Conservation (phyloP, 1,284 basidiomycete genomes). For the Vanrija sp. region DNA sequence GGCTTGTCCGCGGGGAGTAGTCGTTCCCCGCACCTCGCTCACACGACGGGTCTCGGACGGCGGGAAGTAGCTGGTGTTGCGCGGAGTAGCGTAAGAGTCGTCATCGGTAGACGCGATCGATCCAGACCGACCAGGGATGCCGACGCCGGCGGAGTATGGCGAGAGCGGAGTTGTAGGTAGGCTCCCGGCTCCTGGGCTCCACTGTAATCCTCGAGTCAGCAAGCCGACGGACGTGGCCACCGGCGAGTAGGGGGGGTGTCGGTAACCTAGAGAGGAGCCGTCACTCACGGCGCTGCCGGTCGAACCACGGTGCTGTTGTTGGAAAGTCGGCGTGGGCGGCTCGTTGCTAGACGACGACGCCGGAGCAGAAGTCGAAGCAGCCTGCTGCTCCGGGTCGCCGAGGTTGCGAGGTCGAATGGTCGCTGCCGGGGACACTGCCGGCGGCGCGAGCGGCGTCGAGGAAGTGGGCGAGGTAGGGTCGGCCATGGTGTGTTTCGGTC, state of each 20-base stretch:
- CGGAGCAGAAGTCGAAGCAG: no score
- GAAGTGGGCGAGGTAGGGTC: no score
- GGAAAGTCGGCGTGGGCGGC: no score
- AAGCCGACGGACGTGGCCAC: background rate
- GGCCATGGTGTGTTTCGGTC: no score
- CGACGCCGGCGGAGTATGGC: background rate
- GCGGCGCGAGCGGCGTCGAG: no score
- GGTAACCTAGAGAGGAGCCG: no score
- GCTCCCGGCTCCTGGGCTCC: background rate
- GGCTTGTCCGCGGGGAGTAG: background rate
- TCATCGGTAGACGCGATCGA: constrained; percentile 1
- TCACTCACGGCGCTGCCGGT: no score
- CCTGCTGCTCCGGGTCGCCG: no score
- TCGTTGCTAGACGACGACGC: no score
- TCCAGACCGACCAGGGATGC: constrained; percentile 1
- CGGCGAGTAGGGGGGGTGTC: background rate
- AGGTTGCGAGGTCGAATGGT: no score
- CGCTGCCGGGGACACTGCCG: no score
- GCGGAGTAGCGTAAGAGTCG: constrained; percentile 9
- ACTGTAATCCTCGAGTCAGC: background rate
- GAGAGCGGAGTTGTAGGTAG: background rate
- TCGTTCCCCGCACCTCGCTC: constrained; percentile 4
- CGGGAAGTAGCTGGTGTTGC: constrained; percentile 10
- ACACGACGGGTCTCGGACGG: constrained; percentile 2
- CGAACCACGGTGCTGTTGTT: no score